Evolutionary conservation across 2,329 filamentous ascomycete species (phyloP).

Genomic region (Exophiala spinifera): DNA sequence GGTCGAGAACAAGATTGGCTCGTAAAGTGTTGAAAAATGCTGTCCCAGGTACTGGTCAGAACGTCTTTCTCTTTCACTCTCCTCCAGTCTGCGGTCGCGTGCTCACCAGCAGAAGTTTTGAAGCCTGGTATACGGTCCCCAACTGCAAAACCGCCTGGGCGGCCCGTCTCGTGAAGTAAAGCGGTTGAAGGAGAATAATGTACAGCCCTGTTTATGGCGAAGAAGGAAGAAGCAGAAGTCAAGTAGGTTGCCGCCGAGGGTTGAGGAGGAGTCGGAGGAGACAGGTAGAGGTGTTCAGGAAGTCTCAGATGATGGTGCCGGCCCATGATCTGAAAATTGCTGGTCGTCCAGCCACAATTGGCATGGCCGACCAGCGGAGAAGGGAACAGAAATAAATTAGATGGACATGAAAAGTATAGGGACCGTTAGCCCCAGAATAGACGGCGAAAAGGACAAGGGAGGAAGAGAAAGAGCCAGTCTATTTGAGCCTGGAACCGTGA

Average conservation of each 20-base stretch:
- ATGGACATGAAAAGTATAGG: constrained; percentile 1
- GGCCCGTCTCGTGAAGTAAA: constrained; percentile 24
- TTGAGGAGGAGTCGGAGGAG: constrained; percentile 22
- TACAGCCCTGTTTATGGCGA: constrained; percentile 19
- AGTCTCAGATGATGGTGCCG: constrained; percentile 28
- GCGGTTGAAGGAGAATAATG: constrained; percentile 11
- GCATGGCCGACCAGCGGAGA: constrained; percentile 14
- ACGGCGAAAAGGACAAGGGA: background rate
- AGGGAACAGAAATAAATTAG: constrained; percentile 1
- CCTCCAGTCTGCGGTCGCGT: constrained; percentile 3
- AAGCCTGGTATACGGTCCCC: constrained; percentile 35
- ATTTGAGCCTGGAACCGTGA: background rate
- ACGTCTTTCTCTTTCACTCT: constrained; percentile 2
- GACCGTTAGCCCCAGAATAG: constrained; percentile 1
- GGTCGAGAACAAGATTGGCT: constrained; percentile 70
- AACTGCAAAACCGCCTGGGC: constrained; percentile 26
- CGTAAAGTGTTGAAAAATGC: constrained; percentile 81
- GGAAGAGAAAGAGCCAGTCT: background rate
- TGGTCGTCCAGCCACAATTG: constrained; percentile 14
- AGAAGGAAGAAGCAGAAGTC: constrained; percentile 22
- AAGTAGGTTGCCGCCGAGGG: constrained; percentile 10
- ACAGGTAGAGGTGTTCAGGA: constrained; percentile 28
- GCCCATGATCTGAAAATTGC: constrained; percentile 21
- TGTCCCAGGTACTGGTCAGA: constrained; percentile 37
- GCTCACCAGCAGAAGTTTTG: constrained; percentile 34